Percentiles rank a stretch among this genome's conserved stretches.
These are phyloP conservation scores for Fomitopsis pulvina DNA, from an alignment of 768 basidiomycete species.

Conservation along the genomic window DNA sequence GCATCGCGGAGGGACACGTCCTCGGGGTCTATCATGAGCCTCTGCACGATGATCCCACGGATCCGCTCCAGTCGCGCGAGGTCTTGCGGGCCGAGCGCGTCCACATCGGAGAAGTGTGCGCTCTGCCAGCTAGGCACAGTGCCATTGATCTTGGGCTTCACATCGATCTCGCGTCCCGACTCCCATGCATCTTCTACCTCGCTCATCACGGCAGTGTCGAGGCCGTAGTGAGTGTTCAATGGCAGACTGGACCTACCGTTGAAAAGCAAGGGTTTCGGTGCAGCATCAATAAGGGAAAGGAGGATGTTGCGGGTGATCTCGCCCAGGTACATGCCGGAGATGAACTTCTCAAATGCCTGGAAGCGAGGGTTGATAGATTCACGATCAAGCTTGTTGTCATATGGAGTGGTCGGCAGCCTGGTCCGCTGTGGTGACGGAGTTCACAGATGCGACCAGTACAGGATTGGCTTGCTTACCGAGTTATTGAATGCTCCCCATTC, in stretches of 20 bases:
- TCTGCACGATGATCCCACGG: slow-evolving; percentile 51
- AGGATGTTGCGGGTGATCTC: slow-evolving; percentile 87
- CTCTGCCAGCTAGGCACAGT: slow-evolving; percentile 7
- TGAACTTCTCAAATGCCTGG: slow-evolving; percentile 97
- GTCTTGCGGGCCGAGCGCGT: slow-evolving; percentile 15
- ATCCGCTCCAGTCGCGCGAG: slow-evolving; percentile 43
- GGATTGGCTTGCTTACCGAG: slow-evolving; percentile 42
- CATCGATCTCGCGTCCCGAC: slow-evolving; percentile 12
- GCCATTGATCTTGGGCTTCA: slow-evolving; percentile 11
- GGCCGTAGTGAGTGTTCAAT: slow-evolving; percentile 88
- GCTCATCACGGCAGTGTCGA: slow-evolving; percentile 92
- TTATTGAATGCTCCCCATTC: slow-evolving; percentile 99
- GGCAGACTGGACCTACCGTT: slow-evolving; percentile 61
- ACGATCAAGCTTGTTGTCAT: slow-evolving; percentile 89
- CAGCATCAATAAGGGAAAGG: slow-evolving; percentile 72
- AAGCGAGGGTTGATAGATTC: slow-evolving; percentile 88
- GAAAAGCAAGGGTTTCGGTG: slow-evolving; percentile 71
- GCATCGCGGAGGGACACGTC: slow-evolving; percentile 42
- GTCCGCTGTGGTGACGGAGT: slow-evolving; percentile 44
- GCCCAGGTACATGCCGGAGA: slow-evolving; percentile 98
- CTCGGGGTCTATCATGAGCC: slow-evolving; percentile 50
- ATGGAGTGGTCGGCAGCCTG: slow-evolving; percentile 81
- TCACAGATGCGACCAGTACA: neutral
- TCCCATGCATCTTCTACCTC: slow-evolving; percentile 74
- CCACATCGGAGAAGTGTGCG: slow-evolving; percentile 22